These are phyloP conservation scores for Leccinum uliginosum DNA, from an alignment of 768 basidiomycete species.

Conservation along the genomic window DNA sequence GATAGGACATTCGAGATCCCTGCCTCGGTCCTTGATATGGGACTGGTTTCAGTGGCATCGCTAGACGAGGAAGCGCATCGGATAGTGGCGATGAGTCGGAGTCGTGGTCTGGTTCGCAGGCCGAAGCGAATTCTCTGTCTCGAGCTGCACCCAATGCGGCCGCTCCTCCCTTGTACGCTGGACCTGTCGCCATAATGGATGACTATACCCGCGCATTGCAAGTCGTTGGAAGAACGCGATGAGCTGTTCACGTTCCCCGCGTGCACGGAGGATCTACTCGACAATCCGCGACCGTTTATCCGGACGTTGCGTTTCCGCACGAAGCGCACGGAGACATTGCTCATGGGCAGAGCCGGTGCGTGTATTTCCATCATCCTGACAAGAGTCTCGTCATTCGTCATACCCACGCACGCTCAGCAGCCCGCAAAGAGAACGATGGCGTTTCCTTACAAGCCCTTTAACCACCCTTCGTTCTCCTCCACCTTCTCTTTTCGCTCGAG, in stretches of 20 bases:
- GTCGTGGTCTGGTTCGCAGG: too few species aligned
- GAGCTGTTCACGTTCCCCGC: slow-evolving; percentile 10
- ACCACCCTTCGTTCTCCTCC: slow-evolving; percentile 31
- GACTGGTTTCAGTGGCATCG: too few species aligned
- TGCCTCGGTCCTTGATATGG: too few species aligned
- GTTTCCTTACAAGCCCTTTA: slow-evolving; percentile 28
- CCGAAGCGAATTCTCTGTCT: too few species aligned
- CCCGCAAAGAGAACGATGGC: slow-evolving; percentile 18
- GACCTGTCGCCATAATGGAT: too few species aligned
- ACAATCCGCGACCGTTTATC: slow-evolving; percentile 8
- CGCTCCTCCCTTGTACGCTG: too few species aligned
- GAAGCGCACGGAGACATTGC: slow-evolving; percentile 8
- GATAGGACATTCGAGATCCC: too few species aligned
- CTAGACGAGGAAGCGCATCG: too few species aligned
- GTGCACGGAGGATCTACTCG: slow-evolving; percentile 8
- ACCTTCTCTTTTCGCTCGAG: slow-evolving; percentile 25
- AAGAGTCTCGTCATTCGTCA: too few species aligned
- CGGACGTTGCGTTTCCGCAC: slow-evolving; percentile 2
- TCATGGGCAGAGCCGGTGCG: slow-evolving; percentile 19
- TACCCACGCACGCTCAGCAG: slow-evolving; percentile 12
- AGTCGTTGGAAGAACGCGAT: slow-evolving; percentile 12
- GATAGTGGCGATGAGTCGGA: too few species aligned
- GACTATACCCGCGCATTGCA: too few species aligned
- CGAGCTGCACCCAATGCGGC: too few species aligned
- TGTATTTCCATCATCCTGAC: neutral